Evolutionary conservation across 257 asterid genomes (phyloP).

Genomic region (Lavandula angustifolia): DNA sequence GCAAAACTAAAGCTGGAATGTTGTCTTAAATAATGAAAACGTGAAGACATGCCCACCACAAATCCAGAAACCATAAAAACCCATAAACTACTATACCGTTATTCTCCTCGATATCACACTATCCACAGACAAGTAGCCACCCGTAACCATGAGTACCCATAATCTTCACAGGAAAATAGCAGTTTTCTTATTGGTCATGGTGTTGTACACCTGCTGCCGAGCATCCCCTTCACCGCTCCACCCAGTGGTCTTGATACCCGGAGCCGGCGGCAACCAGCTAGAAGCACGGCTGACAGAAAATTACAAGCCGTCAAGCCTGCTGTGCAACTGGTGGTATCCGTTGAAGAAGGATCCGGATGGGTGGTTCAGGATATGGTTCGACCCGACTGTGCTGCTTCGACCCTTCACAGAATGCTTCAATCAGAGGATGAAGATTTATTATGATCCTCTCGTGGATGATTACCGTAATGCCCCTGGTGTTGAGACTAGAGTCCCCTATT

Average conservation of each 20-base stretch:
- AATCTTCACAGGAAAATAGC: constrained; percentile 20
- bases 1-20: constrained; percentile 2
- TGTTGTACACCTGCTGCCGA: constrained; percentile 34
- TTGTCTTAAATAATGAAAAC: constrained; percentile 14
- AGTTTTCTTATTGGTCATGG: constrained; percentile 40
- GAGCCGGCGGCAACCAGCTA: constrained; percentile 88
- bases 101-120: background rate
- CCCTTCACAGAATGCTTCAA: constrained; percentile 81
- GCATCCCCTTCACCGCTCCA: constrained; percentile 39
- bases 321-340: constrained; percentile 69
- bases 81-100: background rate
- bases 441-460: constrained; percentile 59
- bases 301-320: constrained; percentile 67
- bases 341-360: constrained; percentile 56
- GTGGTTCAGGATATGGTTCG: constrained; percentile 97
- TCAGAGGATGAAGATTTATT: constrained; percentile 70
- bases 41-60: constrained; percentile 32
- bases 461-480: constrained; percentile 88
- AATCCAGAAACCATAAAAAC: background rate
- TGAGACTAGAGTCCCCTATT: constrained; percentile 65
- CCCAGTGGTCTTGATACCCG: constrained; percentile 76
- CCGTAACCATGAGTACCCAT: constrained; percentile 18
- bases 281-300: constrained; percentile 68
- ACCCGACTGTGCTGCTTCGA: constrained; percentile 51
- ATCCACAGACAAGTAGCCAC: background rate